These are phyloP conservation scores for Pseudogymnoascus sp. DNA, from an alignment of 2,329 filamentous ascomycete genomes.

Conservation along the genomic window DNA sequence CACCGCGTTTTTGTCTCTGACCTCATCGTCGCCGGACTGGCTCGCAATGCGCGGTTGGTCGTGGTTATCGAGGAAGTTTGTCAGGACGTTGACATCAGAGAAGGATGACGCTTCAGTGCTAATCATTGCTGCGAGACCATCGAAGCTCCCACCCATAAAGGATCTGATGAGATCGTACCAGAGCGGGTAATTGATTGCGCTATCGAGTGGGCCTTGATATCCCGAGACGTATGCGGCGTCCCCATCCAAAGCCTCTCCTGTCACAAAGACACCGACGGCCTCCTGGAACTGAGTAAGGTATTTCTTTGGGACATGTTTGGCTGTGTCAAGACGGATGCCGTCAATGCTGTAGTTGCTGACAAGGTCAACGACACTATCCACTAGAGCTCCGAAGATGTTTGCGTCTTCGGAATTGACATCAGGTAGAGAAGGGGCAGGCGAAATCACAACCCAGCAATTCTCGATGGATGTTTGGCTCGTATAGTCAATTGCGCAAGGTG, in stretches of 20 bases:
- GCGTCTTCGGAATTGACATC: constrained; percentile 35
- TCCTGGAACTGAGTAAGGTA: constrained; percentile 47
- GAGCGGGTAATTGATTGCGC: constrained; percentile 38
- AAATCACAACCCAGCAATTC: constrained; percentile 38
- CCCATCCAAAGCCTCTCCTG: constrained; percentile 51
- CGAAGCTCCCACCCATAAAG: constrained; percentile 10
- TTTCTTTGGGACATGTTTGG: constrained; percentile 35
- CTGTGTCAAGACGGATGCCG: constrained; percentile 40
- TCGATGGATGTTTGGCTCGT: constrained; percentile 29
- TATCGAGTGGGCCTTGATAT: constrained; percentile 35
- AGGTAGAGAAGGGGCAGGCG: constrained; percentile 29
- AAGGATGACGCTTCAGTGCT: constrained; percentile 20
- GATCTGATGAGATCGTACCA: constrained; percentile 21
- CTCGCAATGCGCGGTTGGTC: constrained; percentile 32
- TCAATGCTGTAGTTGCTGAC: constrained; percentile 37
- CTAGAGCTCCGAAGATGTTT: constrained; percentile 30
- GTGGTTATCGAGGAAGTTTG: constrained; percentile 36
- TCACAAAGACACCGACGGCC: constrained; percentile 46
- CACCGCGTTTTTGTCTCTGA: constrained; percentile 35
- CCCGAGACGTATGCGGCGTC: constrained; percentile 34
- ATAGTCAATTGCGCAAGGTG: constrained; percentile 19
- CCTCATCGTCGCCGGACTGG: constrained; percentile 9
- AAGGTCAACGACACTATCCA: constrained; percentile 32
- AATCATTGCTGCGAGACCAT: constrained; percentile 9
- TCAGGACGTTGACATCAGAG: constrained; percentile 29